A percentile compares a stretch with the other conserved stretches of the same genome.
These are phyloP conservation scores for Penicillium tannophilum DNA, from an alignment of 495 filamentous ascomycete genomes.

Conservation along the genomic window DNA sequence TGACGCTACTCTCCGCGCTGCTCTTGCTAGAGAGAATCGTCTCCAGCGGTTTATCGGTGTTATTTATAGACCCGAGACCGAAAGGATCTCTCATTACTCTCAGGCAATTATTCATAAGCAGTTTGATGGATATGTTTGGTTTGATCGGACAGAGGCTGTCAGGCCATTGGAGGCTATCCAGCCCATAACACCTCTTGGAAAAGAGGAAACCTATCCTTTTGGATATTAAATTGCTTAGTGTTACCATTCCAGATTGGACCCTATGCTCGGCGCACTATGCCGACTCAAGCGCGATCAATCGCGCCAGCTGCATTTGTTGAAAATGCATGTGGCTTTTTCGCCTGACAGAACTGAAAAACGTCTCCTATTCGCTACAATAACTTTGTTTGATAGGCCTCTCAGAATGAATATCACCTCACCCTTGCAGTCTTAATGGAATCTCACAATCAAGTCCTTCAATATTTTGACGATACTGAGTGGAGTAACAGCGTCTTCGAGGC, in stretches of 20 bases:
- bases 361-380: no score
- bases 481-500: background rate
- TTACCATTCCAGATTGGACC: no score
- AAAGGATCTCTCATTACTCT: slow-evolving; percentile 58
- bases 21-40: slow-evolving; percentile 40
- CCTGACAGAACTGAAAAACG: no score
- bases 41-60: slow-evolving; percentile 62
- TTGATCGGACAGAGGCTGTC: slow-evolving; percentile 56
- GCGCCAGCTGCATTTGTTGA: no score
- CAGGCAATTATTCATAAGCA: slow-evolving; percentile 55
- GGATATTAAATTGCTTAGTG: slow-evolving; percentile 28
- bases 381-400: no score
- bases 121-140: slow-evolving; percentile 60
- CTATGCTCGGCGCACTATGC: no score
- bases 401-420: no score
- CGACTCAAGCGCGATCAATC: no score
- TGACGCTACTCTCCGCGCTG: slow-evolving; percentile 39
- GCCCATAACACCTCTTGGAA: slow-evolving; percentile 46
- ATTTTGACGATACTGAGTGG: background rate
- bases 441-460: background rate
- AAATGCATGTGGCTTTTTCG: no score
- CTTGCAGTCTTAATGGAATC: no score
- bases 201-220: slow-evolving; percentile 61
- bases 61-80: slow-evolving; percentile 59
- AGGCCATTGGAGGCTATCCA: slow-evolving; percentile 53